Evolutionary conservation across 306 rosid species (phyloP).

Genomic region (Cicer bijugum): DNA sequence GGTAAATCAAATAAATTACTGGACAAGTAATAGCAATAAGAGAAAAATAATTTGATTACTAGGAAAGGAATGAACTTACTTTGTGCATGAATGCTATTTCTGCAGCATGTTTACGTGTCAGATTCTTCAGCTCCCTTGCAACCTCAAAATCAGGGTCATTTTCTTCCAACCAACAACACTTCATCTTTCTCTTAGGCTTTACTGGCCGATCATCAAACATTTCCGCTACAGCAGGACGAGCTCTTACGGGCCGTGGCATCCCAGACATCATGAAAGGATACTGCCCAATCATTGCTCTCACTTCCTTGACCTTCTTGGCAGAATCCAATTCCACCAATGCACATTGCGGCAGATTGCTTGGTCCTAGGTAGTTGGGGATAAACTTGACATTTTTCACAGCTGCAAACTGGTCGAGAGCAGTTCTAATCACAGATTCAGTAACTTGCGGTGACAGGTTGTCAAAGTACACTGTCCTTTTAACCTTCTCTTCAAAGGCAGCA

Average conservation of each 20-base stretch:
- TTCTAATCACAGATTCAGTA: conserved; percentile 69
- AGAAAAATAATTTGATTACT: conserved; percentile 3
- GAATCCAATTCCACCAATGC: conserved; percentile 80
- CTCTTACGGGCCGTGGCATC: conserved; percentile 87
- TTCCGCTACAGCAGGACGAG: conserved; percentile 54
- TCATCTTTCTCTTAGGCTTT: conserved; percentile 60
- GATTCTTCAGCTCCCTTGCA: conserved; percentile 60
- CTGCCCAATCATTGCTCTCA: conserved; percentile 46
- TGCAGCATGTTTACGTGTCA: conserved; percentile 53
- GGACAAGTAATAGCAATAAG: conserved; percentile 5
- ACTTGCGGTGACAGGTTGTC: conserved; percentile 82
- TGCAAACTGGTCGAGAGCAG: conserved; percentile 78
- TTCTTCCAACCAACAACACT: conserved; percentile 60
- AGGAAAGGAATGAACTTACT: conserved; percentile 49
- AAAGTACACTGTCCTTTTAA: conserved; percentile 65
- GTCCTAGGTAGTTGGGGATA: conserved; percentile 68
- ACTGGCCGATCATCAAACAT: conserved; percentile 79
- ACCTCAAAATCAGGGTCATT: conserved; percentile 70
- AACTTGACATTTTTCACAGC: conserved; percentile 61
- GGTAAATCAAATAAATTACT: not conserved
- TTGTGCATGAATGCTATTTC: conserved; percentile 57
- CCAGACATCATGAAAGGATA: conserved; percentile 86
- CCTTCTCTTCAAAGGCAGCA: conserved; percentile 70
- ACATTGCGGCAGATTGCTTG: conserved; percentile 53
- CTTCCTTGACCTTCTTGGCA: conserved; percentile 54